phyloP scores from a whole-genome alignment of 2,329 filamentous ascomycete species.

The Fusarium drepaniforme region DNA sequence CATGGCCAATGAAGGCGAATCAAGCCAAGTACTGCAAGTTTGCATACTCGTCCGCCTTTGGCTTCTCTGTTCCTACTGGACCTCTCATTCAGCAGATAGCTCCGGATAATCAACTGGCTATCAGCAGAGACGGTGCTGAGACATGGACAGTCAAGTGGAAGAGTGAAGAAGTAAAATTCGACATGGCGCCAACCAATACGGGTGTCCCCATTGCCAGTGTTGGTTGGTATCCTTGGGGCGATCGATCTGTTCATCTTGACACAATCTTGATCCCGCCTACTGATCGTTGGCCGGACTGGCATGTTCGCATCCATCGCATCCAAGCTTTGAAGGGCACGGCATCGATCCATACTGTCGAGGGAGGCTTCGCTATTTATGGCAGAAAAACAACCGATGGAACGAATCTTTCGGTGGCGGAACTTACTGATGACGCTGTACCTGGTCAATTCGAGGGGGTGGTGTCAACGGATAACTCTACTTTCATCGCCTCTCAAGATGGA shows the following conservation, averaged over 20 bases:
- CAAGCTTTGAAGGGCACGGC: not conserved
- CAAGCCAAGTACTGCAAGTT: conserved; percentile 62
- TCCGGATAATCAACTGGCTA: conserved; percentile 46
- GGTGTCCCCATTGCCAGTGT: conserved; percentile 4
- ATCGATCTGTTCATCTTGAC: conserved; percentile 41
- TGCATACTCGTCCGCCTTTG: conserved; percentile 61
- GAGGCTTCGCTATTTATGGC: conserved; percentile 33
- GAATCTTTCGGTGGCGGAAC: not conserved
- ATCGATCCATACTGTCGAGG: conserved; percentile 28
- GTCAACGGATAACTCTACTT: not conserved
- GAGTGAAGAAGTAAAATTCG: conserved; percentile 11
- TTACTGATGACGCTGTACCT: not conserved
- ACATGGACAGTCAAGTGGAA: conserved; percentile 49
- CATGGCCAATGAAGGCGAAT: conserved; percentile 53
- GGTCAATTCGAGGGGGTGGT: not conserved
- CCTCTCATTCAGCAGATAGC: conserved; percentile 49
- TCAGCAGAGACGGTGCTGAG: conserved; percentile 49
- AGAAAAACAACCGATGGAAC: conserved; percentile 17
- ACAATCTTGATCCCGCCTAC: conserved; percentile 46
- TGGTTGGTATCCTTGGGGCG: conserved; percentile 44
- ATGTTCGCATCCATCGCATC: conserved; percentile 44
- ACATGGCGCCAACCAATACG: not conserved
- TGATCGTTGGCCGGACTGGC: conserved; percentile 51
- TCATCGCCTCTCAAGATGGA: conserved; percentile 21
- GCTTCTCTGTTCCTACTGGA: conserved; percentile 58